Conservation (phyloP, 176 grass and related monocot genomes). For the maize (Zea mays) region Zm-B73-REFERENCE-NAM-5.0 NC_050099.1:69648501-69649000, state of each 20-base stretch:
- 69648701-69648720: constrained; percentile 34
- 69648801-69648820: constrained; percentile 78
- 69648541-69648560: background rate
- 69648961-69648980: background rate
- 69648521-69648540: background rate
- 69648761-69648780: constrained; percentile 93
- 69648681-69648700: constrained; percentile 25
- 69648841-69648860: constrained; percentile 66
- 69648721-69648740: constrained; percentile 85
- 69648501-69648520: background rate
- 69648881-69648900: background rate
- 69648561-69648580: background rate
- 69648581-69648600: background rate
- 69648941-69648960: background rate
- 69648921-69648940: constrained; percentile 21
- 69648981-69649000: background rate
- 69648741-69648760: constrained; percentile 89
- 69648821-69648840: constrained; percentile 75
- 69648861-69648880: constrained; percentile 90
- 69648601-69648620: background rate
- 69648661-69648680: background rate
- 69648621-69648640: background rate
- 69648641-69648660: background rate
- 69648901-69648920: constrained; percentile 20
- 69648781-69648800: constrained; percentile 87